A percentile compares a stretch with the other conserved stretches of the same genome.
Evolutionary conservation across 2,329 filamentous ascomycete genomes (phyloP).

Genomic region (Pezizomycotina sp.): DNA sequence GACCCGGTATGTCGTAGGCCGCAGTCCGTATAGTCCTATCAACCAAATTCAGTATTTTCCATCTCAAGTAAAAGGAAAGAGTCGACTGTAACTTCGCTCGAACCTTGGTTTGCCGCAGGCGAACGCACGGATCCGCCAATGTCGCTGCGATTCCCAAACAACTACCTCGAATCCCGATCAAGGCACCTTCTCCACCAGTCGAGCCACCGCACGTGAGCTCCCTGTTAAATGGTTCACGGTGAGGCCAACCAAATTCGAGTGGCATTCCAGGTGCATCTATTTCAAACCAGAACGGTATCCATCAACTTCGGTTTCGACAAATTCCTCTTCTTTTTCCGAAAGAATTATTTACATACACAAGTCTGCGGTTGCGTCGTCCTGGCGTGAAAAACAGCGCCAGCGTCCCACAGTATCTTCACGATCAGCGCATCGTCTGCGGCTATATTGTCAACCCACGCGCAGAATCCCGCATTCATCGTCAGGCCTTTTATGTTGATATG

Average conservation of each 20-base stretch:
- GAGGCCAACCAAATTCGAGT: slow-evolving; percentile 34
- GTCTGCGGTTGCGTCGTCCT: slow-evolving; percentile 40
- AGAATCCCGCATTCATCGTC: slow-evolving; percentile 36
- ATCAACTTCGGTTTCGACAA: no score
- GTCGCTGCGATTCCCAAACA: slow-evolving; percentile 40
- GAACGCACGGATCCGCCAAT: slow-evolving; percentile 37
- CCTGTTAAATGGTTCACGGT: slow-evolving; percentile 40
- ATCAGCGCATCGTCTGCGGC: slow-evolving; percentile 35
- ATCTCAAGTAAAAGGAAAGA: no score
- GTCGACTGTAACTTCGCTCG: background rate
- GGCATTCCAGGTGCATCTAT: slow-evolving; percentile 36
- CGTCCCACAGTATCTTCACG: slow-evolving; percentile 33
- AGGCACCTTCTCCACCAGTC: slow-evolving; percentile 41
- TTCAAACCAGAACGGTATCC: no score
- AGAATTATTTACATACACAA: no score
- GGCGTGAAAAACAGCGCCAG: slow-evolving; percentile 38
- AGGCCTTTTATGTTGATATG: slow-evolving; percentile 36
- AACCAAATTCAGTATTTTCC: background rate
- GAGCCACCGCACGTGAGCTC: slow-evolving; percentile 38
- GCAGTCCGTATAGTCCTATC: slow-evolving; percentile 29
- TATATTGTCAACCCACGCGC: slow-evolving; percentile 34
- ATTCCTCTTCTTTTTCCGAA: no score
- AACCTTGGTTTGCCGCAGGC: slow-evolving; percentile 35
- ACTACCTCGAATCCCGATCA: slow-evolving; percentile 38
- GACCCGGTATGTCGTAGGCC: slow-evolving; percentile 32